Evolutionary conservation across 169 alveolate genomes (phyloP).

Genomic region (Eimeria necatrix): DNA sequence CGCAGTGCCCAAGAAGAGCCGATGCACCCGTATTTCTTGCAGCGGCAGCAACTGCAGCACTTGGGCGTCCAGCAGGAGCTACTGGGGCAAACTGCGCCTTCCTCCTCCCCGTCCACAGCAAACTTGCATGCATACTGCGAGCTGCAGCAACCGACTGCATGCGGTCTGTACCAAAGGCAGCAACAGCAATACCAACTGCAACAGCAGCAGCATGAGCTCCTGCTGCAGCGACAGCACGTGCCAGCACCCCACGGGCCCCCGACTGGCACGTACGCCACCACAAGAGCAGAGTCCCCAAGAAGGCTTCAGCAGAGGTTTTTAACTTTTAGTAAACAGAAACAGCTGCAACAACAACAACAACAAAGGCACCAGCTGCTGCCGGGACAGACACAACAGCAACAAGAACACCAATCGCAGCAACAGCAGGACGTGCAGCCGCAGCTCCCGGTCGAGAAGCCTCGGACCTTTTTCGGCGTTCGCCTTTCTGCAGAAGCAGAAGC

Average conservation of each 20-base stretch:
- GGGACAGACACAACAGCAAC: constrained; percentile 10
- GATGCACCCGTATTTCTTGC: background rate
- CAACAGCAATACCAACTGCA: constrained; percentile 6
- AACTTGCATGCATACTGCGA: background rate
- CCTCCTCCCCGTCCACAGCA: background rate
- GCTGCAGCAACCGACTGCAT: background rate
- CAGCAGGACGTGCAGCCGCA: background rate
- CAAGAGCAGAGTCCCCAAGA: constrained; percentile 21
- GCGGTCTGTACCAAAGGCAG: background rate
- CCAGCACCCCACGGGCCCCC: background rate
- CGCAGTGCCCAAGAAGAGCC: background rate
- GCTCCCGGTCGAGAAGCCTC: constrained; percentile 1
- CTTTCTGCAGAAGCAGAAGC: constrained; percentile 57
- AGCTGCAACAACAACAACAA: constrained; percentile 23
- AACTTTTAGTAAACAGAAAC: background rate
- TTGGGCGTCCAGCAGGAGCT: background rate
- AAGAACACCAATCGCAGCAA: background rate
- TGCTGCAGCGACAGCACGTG: background rate
- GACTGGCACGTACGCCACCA: constrained; percentile 37
- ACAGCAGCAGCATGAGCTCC: background rate
- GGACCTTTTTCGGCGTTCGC: constrained; percentile 38
- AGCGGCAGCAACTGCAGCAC: background rate
- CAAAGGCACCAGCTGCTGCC: background rate
- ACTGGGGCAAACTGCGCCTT: background rate
- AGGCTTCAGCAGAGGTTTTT: background rate